Percentiles rank a stretch among this genome's conserved stretches.
Evolutionary conservation across 2,329 filamentous ascomycete species (phyloP).

Genomic region (Cercospora brassicicola): DNA sequence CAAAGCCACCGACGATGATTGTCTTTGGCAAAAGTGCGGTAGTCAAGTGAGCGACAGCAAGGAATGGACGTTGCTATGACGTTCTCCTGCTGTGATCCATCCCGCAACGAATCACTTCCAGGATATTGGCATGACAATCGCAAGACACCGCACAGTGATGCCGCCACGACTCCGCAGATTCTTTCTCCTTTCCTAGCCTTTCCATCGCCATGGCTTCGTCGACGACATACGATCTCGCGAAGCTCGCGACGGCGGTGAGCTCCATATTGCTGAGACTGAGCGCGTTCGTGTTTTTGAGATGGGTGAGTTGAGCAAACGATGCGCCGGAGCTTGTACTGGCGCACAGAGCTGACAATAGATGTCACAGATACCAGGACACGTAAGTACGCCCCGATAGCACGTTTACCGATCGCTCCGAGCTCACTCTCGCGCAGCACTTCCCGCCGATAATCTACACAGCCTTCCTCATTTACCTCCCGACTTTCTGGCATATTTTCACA

Average conservation of each 20-base stretch:
- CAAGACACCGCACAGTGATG: slow-evolving; percentile 16
- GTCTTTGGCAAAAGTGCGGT: neutral
- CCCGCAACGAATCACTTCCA: slow-evolving; percentile 1
- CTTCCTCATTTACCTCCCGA: slow-evolving; percentile 49
- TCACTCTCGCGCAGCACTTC: slow-evolving; percentile 33
- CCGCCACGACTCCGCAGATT: slow-evolving; percentile 7
- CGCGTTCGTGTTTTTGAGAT: slow-evolving; percentile 41
- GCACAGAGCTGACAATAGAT: slow-evolving; percentile 16
- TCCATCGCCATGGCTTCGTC: neutral
- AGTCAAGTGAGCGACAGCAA: neutral
- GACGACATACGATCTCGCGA: slow-evolving; percentile 11
- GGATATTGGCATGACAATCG: neutral
- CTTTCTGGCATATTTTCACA: slow-evolving; percentile 38
- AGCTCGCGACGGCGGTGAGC: slow-evolving; percentile 30
- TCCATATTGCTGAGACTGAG: slow-evolving; percentile 31
- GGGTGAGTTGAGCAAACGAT: slow-evolving; percentile 33
- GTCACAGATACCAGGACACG: slow-evolving; percentile 41
- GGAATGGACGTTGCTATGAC: slow-evolving; percentile 11
- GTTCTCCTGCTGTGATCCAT: neutral
- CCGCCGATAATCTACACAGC: slow-evolving; percentile 41
- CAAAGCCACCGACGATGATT: neutral
- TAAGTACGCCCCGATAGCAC: slow-evolving; percentile 24
- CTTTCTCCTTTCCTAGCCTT: slow-evolving; percentile 13
- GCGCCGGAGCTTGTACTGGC: slow-evolving; percentile 23
- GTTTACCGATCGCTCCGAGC: slow-evolving; percentile 20